Percentiles rank a stretch among this genome's conserved stretches.
Evolutionary conservation across 495 filamentous ascomycete genomes (phyloP).

Genomic region (Amorphotheca resinae): DNA sequence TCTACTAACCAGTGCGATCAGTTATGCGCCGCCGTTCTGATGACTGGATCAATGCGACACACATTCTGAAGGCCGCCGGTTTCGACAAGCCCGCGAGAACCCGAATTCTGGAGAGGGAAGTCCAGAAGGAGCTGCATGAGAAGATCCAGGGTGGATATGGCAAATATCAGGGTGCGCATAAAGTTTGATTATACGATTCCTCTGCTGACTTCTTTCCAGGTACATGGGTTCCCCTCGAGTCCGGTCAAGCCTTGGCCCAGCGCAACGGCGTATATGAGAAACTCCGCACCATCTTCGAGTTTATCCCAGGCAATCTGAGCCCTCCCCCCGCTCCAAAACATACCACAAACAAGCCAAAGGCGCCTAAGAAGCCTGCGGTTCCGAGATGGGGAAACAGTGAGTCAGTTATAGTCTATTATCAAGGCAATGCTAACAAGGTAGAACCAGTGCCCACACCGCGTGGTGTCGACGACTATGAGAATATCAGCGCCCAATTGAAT

Average conservation of each 20-base stretch:
- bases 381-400: constrained; percentile 33
- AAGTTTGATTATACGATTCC: neutral
- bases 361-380: constrained; percentile 47
- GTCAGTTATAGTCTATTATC: constrained; percentile 11
- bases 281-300: constrained; percentile 80
- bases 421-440: constrained; percentile 20
- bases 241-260: constrained; percentile 67
- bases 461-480: constrained; percentile 30
- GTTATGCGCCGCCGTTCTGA: constrained; percentile 84
- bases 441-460: constrained; percentile 23
- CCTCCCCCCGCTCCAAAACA: constrained; percentile 93
- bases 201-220: constrained; percentile 36
- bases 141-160: constrained; percentile 98
- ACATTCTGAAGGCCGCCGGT: constrained; percentile 70
- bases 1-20: constrained; percentile 23
- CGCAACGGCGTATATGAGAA: constrained; percentile 77
- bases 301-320: constrained; percentile 66
- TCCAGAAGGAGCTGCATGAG: constrained; percentile 91
- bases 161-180: constrained; percentile 76
- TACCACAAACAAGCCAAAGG: constrained; percentile 60
- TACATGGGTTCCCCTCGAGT: constrained; percentile 87
- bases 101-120: constrained; percentile 87
- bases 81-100: constrained; percentile 81
- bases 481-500: constrained; percentile 44
- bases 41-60: constrained; percentile 91